Percentiles rank a stretch among this genome's conserved stretches.
These are phyloP conservation scores for Cytospora leucostoma DNA, from an alignment of 2,329 filamentous ascomycete species.

Conservation along the genomic window DNA sequence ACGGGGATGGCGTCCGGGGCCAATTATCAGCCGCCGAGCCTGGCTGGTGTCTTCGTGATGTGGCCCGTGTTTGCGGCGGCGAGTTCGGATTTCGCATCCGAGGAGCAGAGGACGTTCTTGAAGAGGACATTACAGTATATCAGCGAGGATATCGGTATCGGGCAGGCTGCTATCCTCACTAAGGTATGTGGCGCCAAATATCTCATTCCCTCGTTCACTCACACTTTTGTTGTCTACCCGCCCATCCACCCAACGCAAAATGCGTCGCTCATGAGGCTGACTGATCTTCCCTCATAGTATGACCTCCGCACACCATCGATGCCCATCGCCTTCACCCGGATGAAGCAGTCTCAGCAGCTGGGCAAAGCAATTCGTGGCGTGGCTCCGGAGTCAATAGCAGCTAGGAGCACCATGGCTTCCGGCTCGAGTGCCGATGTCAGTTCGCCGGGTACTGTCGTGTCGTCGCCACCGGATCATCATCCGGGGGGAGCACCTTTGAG, in stretches of 20 bases:
- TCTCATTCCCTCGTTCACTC: not conserved
- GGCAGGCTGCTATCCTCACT: slow-evolving; percentile 26
- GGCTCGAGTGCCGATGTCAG: slow-evolving; percentile 15
- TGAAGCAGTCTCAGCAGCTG: slow-evolving; percentile 25
- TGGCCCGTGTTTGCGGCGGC: slow-evolving; percentile 27
- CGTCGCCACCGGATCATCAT: not conserved
- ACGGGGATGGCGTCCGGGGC: not conserved
- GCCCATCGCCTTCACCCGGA: slow-evolving; percentile 27
- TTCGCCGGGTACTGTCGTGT: slow-evolving; percentile 11
- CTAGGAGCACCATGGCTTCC: slow-evolving; percentile 19
- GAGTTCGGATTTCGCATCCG: slow-evolving; percentile 25
- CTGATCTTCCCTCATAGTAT: slow-evolving; percentile 9
- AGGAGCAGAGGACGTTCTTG: slow-evolving; percentile 23
- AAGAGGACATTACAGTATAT: slow-evolving; percentile 26
- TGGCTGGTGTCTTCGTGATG: slow-evolving; percentile 25
- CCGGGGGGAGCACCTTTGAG: slow-evolving; percentile 1
- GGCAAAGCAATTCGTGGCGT: slow-evolving; percentile 23
- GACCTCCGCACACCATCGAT: slow-evolving; percentile 24
- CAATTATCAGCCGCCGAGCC: slow-evolving; percentile 15
- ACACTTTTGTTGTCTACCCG: too few species aligned
- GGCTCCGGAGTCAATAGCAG: slow-evolving; percentile 16
- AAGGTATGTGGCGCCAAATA: slow-evolving; percentile 13
- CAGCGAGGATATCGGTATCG: slow-evolving; percentile 27
- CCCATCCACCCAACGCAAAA: too few species aligned
- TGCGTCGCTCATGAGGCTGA: too few species aligned